Conservation (phyloP, 140 eudicot species). For the Oenanthe javanica region DNA sequence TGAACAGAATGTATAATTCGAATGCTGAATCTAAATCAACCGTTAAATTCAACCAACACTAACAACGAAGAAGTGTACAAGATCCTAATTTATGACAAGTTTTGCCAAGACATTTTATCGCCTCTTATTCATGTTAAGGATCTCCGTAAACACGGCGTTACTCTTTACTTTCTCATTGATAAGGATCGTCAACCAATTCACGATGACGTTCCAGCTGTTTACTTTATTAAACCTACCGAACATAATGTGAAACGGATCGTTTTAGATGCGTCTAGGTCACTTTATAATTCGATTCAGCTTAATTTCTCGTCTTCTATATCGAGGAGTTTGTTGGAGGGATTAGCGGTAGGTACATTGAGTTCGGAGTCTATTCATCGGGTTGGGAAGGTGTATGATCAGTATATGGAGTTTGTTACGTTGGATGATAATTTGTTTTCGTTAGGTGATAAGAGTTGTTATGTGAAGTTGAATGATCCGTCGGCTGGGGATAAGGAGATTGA, state of each 20-base stretch:
- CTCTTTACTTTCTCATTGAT: conserved; percentile 72
- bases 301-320: conserved; percentile 22
- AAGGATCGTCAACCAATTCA: conserved; percentile 81
- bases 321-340: conserved; percentile 47
- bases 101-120: conserved; percentile 77
- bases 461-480: conserved; percentile 75
- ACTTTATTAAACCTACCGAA: conserved; percentile 61
- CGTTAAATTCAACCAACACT: conserved; percentile 51
- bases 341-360: conserved; percentile 65
- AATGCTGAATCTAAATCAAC: conserved; percentile 94
- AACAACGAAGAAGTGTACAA: conserved; percentile 76
- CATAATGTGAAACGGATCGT: conserved; percentile 58
- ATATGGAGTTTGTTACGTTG: conserved; percentile 80
- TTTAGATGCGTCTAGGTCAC: conserved; percentile 44
- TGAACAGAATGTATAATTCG: conserved; percentile 72
- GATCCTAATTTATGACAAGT: conserved; percentile 77
- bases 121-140: conserved; percentile 95
- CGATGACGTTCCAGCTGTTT: conserved; percentile 98
- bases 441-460: conserved; percentile 64
- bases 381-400: conserved; percentile 83
- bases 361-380: conserved; percentile 63
- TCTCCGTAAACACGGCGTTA: conserved; percentile 91
- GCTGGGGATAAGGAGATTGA: conserved; percentile 77
- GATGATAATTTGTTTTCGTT: conserved; percentile 77
- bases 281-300: conserved; percentile 75